These are phyloP conservation scores for Brasilioporus rufonigricans DNA, from an alignment of 768 basidiomycete genomes.

Conservation along the genomic window DNA sequence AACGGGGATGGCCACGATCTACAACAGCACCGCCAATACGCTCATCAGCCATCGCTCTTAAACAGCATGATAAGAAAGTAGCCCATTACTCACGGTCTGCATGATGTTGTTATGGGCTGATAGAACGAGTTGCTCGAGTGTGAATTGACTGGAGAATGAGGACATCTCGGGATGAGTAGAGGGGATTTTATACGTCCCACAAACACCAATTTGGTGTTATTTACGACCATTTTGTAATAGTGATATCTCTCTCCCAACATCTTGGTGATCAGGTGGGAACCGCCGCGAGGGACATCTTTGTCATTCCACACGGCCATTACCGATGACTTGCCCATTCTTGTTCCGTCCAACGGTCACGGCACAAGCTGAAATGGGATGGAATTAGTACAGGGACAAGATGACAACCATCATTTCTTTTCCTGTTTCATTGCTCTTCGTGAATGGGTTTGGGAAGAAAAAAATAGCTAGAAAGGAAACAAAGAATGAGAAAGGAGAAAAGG, in stretches of 20 bases:
- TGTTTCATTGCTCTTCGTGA: neutral
- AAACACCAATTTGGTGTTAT: slow-evolving; percentile 3
- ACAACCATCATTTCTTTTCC: neutral
- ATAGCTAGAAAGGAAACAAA: neutral
- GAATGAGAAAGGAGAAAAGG: neutral
- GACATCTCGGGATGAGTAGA: no score
- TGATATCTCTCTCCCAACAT: neutral
- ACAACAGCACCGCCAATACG: neutral
- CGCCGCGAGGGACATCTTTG: neutral
- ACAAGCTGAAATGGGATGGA: neutral
- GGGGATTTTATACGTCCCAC: slow-evolving; percentile 2
- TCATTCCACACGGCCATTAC: neutral
- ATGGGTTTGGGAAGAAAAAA: neutral
- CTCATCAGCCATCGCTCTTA: neutral
- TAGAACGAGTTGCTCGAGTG: neutral
- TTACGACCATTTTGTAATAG: neutral
- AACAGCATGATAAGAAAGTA: neutral
- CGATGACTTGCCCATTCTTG: neutral
- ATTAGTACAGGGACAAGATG: neutral
- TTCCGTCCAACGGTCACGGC: neutral
- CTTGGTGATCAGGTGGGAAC: neutral
- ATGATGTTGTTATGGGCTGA: slow-evolving; percentile 11
- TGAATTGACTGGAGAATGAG: neutral
- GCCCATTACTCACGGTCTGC: slow-evolving; percentile 16
- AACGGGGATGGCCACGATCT: slow-evolving; percentile 14